Evolutionary conservation across 805 yeast genomes (phyloP), one percentile per base, ranked within the genome.

Genomic region (Candida parachauliodes): DNA sequence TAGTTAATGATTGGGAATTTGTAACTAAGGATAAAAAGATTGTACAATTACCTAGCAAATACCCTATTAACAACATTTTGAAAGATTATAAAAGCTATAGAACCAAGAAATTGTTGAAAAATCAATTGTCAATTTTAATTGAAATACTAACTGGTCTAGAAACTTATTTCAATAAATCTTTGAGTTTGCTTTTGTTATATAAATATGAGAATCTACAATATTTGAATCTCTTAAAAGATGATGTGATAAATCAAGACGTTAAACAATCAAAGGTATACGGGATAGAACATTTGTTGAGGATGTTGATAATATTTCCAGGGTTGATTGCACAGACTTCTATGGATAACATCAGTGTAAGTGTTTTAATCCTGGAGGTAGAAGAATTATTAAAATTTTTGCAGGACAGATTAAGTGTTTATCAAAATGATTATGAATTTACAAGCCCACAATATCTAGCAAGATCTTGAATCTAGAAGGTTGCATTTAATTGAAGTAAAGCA

Each of bases 1-100:
- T 91, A 26, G 95, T 89, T 1, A 88, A 87, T 56, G 98, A 91
- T 64, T 91, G 98, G 98, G 96, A 91, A 58, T 70, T 69, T 47
- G 73, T 91, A 23, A 88, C 98, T 1, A 85, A 84, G 49, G 85
- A 88, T 48, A 81, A 82, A 36, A 78, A 80, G 55, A 58, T 88
- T 29, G 75, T 86, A 3, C 61, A 72, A 18, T 57, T 89, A 28
- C 96, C 96, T 0, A 66, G 77, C 11, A 59, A 58, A 24, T 68
- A 68, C 2, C 72, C 76, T 0, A 83, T 84, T 1, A 62, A 68
- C 1, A 65, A 61, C 2, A 73, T 88, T 2, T 55, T 91, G 7
- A 48, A 57, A 8, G 70, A 71, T n/a, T 91, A 79, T 56, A 55
- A 64, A 29, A 52, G 54, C 2, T 48, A 54, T 33, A 58, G 48